These are phyloP conservation scores for Salix exigua DNA, from an alignment of 345 rosid species.

Conservation along the genomic window DNA sequence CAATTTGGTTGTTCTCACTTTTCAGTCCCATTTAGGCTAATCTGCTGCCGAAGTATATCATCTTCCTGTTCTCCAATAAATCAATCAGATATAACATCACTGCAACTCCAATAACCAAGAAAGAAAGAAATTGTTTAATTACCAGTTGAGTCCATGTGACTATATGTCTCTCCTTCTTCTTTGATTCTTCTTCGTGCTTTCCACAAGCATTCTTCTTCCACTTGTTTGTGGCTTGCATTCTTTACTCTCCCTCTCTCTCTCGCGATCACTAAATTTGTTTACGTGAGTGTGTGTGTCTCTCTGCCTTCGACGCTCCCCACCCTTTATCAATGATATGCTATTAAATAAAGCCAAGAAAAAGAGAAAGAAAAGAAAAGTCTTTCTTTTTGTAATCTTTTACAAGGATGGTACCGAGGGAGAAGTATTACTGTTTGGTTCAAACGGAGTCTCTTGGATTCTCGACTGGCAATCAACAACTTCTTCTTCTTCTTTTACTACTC, in stretches of 20 bases:
- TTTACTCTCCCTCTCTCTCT: not conserved
- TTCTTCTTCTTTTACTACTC: not conserved
- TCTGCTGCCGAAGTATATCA: conserved; percentile 81
- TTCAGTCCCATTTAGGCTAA: conserved; percentile 76
- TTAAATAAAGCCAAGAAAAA: conserved; percentile 33
- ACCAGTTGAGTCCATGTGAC: conserved; percentile 64
- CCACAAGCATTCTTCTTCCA: conserved; percentile 37
- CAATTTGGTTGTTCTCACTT: conserved; percentile 42
- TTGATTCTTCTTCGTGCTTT: conserved; percentile 50
- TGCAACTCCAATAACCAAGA: not conserved
- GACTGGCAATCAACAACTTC: conserved; percentile 7
- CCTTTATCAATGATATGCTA: conserved; percentile 36
- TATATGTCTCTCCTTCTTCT: conserved; percentile 86
- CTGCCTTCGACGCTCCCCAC: conserved; percentile 50
- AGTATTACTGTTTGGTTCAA: conserved; percentile 47
- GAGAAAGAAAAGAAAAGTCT: not conserved
- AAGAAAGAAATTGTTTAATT: conserved; percentile 1
- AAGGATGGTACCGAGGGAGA: not conserved
- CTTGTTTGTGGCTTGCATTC: conserved; percentile 46
- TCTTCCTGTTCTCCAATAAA: conserved; percentile 61
- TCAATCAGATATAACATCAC: conserved; percentile 3
- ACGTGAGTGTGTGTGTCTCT: conserved; percentile 19
- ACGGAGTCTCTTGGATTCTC: conserved; percentile 52
- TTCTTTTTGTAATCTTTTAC: not conserved
- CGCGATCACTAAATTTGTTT: conserved; percentile 1